These are phyloP conservation scores for Thermoascus crustaceus DNA, from an alignment of 2,329 filamentous ascomycete species.

Conservation along the genomic window DNA sequence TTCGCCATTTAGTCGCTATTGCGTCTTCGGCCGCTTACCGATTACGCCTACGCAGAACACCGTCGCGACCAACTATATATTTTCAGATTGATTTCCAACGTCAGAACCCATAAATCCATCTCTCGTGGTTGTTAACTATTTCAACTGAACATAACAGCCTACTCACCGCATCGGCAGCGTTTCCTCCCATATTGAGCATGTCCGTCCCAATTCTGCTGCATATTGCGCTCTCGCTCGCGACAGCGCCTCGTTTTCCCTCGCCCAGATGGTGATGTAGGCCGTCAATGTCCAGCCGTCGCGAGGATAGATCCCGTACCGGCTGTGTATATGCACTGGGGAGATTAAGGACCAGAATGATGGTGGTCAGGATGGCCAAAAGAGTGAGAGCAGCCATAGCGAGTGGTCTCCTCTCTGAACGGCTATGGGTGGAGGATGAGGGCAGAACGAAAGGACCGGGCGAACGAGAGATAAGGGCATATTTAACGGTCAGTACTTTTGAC, in stretches of 20 bases:
- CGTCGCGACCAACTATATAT: constrained; percentile 55
- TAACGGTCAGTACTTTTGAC: no score
- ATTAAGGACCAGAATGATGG: no score
- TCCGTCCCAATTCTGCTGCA: constrained; percentile 63
- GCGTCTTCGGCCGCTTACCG: constrained; percentile 29
- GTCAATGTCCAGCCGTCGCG: no score
- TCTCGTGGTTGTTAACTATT: neutral
- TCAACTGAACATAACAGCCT: constrained; percentile 7
- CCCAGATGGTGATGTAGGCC: no score
- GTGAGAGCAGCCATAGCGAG: no score
- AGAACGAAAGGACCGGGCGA: no score
- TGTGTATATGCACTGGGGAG: no score
- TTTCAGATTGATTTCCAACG: neutral
- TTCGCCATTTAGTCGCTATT: constrained; percentile 2
- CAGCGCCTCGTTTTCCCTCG: constrained; percentile 47
- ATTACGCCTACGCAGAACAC: constrained; percentile 68
- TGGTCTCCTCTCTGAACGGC: no score
- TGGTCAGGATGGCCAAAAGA: no score
- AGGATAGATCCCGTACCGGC: no score
- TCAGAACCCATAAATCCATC: constrained; percentile 2
- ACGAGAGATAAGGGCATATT: no score
- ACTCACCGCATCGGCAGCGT: constrained; percentile 62
- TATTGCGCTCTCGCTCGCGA: constrained; percentile 60
- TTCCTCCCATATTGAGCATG: constrained; percentile 55
- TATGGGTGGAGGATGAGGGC: no score